Conservation (phyloP, 164 flowering plant genomes). For the Umbilicus rupestris region DNA sequence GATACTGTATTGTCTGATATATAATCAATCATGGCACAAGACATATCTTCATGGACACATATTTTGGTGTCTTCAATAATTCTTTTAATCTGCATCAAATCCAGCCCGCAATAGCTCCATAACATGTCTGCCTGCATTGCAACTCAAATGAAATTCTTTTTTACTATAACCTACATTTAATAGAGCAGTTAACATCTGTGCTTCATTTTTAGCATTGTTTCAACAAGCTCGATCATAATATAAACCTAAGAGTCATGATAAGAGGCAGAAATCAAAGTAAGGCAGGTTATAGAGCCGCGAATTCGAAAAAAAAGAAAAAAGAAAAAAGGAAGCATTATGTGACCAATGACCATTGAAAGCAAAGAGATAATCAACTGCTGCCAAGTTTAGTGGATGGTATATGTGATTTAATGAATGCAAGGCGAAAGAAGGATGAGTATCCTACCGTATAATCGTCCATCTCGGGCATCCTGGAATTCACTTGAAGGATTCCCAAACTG, state of each 20-base stretch:
- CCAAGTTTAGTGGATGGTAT: too few relatives aligned
- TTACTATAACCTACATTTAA: not conserved
- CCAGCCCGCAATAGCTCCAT: constrained; percentile 38
- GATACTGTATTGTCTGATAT: constrained; percentile 12
- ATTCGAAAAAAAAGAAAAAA: not conserved
- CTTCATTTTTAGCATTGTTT: not conserved
- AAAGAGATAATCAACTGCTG: too few relatives aligned
- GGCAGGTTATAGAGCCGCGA: not conserved
- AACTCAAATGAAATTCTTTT: not conserved
- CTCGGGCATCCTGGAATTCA: not conserved
- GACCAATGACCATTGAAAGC: too few relatives aligned
- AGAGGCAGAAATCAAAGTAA: not conserved
- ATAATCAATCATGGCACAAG: constrained; percentile 13
- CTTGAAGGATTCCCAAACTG: not conserved
- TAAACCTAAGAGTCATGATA: not conserved
- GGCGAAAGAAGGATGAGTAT: not conserved
- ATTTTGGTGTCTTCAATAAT: constrained; percentile 23
- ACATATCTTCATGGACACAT: constrained; percentile 17
- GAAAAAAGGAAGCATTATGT: too few relatives aligned
- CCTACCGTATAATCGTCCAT: constrained; percentile 3
- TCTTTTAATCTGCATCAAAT: constrained; percentile 26
- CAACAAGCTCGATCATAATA: not conserved
- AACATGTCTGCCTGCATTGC: constrained; percentile 44
- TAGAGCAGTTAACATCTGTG: not conserved
- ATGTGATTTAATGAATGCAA: too few relatives aligned